Conservation (phyloP, 805 yeast genomes). For the Saturnispora besseyi region DNA sequence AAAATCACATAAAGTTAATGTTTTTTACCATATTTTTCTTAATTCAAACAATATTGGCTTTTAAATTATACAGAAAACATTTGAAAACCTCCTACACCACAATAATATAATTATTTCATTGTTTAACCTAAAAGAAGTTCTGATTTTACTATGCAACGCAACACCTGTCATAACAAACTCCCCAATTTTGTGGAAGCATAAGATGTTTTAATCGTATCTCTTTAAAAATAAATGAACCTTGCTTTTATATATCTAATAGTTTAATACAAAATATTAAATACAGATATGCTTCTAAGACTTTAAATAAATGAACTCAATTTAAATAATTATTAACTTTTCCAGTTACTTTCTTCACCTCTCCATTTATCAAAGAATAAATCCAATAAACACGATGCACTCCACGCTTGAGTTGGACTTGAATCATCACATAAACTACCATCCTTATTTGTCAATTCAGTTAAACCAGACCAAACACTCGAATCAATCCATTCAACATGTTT, state of each 20-base stretch:
- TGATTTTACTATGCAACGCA: too few relatives aligned
- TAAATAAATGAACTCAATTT: neutral
- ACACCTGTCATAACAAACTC: too few relatives aligned
- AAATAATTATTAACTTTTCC: neutral
- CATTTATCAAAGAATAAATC: constrained; percentile 69
- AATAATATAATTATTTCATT: too few relatives aligned
- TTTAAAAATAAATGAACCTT: neutral
- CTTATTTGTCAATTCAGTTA: constrained; percentile 86
- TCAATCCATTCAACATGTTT: constrained; percentile 63
- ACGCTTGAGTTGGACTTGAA: constrained; percentile 93
- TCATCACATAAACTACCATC: constrained; percentile 75
- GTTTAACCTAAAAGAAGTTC: too few relatives aligned
- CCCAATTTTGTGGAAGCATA: too few relatives aligned
- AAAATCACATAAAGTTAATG: too few relatives aligned
- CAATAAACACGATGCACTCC: constrained; percentile 83
- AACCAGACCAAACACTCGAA: constrained; percentile 85
- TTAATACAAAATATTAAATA: neutral
- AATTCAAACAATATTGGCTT: too few relatives aligned
- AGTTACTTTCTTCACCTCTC: constrained; percentile 19
- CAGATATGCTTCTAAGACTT: neutral
- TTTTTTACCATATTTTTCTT: too few relatives aligned
- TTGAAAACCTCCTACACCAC: too few relatives aligned
- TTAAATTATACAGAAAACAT: too few relatives aligned
- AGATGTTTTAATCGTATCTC: too few relatives aligned
- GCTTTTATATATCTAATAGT: neutral